Evolutionary conservation across 768 basidiomycete genomes (phyloP), one percentile per base, ranked within the genome.

Genomic region (Russula abietina): DNA sequence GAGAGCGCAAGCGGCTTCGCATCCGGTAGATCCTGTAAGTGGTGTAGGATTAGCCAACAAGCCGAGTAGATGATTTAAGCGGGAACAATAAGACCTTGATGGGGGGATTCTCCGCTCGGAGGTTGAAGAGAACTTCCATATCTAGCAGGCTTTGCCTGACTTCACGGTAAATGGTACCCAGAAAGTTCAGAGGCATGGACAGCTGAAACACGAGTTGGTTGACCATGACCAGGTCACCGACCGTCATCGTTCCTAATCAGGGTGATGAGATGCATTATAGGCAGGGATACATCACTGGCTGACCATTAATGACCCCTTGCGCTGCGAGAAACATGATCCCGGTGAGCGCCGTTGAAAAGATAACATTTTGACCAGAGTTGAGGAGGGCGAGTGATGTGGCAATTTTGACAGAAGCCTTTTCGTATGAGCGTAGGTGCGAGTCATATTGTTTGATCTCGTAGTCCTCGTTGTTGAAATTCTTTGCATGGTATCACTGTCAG

Each of bases 141-240:
- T 99, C 97, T 52, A 99, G 81, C 46, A 99, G 75, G 71, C 93
- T 96, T 71, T 99, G 97, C 46, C 94, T 80, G 75, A 98, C 84
- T 72, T 99, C 97, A 53, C 97, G 91, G 70, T 99, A 99, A 56
- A 99, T 95, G 2, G 94, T 92, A 1, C 93, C 97, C 62, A 99
- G 77, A 76, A 99, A 99, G 75, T 98, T 98, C 64, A 99, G 84
- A 4, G 97, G 97, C 36, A 98, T 77, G 0, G 94, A 97, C 0
- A 99, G 78, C 71, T 99, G 97, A 79, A 99, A 99, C 38, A 98
- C 93, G 28, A 99, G 81, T 71, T 98, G 96, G 74, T 99, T 99
- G 69, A 97, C 89, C 96, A 99, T 98, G 68, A 99, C 97, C 16
- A 99, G 83, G 70, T 99, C 97, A 9, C 97, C 97, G 26, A 99